Base-by-base conservation (phyloP, 1,284 basidiomycete species). In the Papiliotrema flavescens region DNA sequence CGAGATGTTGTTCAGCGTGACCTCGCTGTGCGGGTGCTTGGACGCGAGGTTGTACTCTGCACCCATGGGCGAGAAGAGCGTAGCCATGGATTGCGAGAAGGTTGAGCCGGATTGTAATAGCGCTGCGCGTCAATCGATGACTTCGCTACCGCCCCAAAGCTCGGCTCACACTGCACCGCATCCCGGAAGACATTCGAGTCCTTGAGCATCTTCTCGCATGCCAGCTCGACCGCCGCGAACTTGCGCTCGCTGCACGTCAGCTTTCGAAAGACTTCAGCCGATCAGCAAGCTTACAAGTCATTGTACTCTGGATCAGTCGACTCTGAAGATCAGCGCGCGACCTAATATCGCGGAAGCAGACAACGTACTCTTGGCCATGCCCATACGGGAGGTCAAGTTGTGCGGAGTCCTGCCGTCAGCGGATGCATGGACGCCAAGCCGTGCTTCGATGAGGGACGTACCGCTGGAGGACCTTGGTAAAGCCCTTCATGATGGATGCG, bases 151-250 rank as follows among this genome's bases (percentile, higher is more conserved):
- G n/a, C 23, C 28, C 28, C 6, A 11, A 6, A 6, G 28, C 4
- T 15, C n/a, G 4, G 77, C 85, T 61, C 65, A 90, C 90, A 75
- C 51, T 81, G 83, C 51, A 95, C 88, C 26, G 86, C 83, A 53
- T 98, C 92, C 9, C 85, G 84, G 77, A 93, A 98, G 6, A 85
- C 81, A 65, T 88, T 89, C 41, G 89, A 86, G 70, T 99, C 94
- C 78, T 97, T 97, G 63, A 91, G 76, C 57, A 98, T 80, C 78
- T 94, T 94, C 70, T 93, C 91, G 0, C 87, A 84, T 15, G 89
- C 86, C 54, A 83, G 79, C 76, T 98, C 92, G 63, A 95, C 81
- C 8, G 82, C 76, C 17, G 83, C 76, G 73, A 95, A 95, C 69
- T 88, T 84, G 54, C 88, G 82, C 59, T 87, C 82, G 66, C 76